Conservation (phyloP, 2,329 filamentous ascomycete species). For the Eutypella sp. region DNA sequence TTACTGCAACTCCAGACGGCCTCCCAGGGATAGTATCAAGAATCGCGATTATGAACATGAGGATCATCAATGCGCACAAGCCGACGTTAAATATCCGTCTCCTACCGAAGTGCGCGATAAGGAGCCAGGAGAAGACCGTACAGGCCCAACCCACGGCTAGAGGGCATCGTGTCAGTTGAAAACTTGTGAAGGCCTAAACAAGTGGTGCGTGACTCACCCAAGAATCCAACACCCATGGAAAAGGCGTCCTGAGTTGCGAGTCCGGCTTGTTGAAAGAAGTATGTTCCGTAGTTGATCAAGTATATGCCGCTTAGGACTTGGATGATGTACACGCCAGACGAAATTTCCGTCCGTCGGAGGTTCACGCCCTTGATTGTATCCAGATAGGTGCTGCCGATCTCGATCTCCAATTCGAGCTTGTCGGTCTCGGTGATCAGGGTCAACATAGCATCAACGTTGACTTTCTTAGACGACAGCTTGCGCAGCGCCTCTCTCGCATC, state of each 20-base stretch:
- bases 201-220: slow-evolving; percentile 24
- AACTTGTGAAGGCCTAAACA: neutral
- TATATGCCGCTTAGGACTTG: slow-evolving; percentile 62
- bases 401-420: slow-evolving; percentile 46
- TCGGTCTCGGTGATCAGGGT: slow-evolving; percentile 56
- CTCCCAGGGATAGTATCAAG: slow-evolving; percentile 39
- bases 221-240: slow-evolving; percentile 49
- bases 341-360: slow-evolving; percentile 49
- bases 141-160: slow-evolving; percentile 45
- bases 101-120: slow-evolving; percentile 45
- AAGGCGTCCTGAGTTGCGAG: slow-evolving; percentile 44
- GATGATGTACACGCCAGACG: slow-evolving; percentile 57
- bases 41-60: slow-evolving; percentile 44
- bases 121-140: slow-evolving; percentile 49
- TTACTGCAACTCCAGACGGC: slow-evolving; percentile 26
- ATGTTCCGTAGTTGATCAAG: slow-evolving; percentile 60
- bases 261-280: slow-evolving; percentile 55
- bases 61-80: slow-evolving; percentile 36
- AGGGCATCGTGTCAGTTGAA: slow-evolving; percentile 6
- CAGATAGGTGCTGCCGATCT: slow-evolving; percentile 42
- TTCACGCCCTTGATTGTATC: slow-evolving; percentile 48
- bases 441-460: slow-evolving; percentile 44
- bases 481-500: slow-evolving; percentile 37
- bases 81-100: slow-evolving; percentile 46
- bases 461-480: slow-evolving; percentile 40